phyloP scores from a whole-genome alignment of 1,284 basidiomycete species.

The Stygiomarasmius scandens region DNA sequence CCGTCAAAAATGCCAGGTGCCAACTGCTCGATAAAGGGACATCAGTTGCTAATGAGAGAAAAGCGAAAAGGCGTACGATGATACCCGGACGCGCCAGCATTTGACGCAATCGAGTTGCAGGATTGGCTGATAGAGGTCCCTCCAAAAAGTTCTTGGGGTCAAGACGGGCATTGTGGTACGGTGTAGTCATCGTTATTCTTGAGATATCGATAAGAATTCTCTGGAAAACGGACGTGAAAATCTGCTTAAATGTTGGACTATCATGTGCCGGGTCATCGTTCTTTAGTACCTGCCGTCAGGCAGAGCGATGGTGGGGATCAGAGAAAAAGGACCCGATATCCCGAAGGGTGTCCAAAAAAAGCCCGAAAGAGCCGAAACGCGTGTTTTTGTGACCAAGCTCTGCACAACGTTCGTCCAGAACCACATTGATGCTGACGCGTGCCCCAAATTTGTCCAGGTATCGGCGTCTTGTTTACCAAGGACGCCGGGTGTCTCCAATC shows the following conservation, averaged over 20 bases:
- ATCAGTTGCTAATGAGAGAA: background rate
- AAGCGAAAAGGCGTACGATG: conserved; percentile 50
- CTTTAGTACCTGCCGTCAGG: background rate
- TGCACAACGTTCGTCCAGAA: too few species aligned
- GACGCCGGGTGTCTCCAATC: too few species aligned
- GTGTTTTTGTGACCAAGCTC: too few species aligned
- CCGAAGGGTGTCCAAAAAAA: background rate
- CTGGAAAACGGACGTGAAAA: background rate
- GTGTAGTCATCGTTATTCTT: background rate
- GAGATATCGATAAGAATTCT: background rate
- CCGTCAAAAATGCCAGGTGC: conserved; percentile 67
- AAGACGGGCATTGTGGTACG: conserved; percentile 59
- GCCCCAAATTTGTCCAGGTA: too few species aligned
- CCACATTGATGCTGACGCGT: too few species aligned
- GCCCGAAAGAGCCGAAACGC: background rate
- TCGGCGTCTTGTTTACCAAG: too few species aligned
- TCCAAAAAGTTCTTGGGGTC: conserved; percentile 71
- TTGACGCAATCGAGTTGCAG: conserved; percentile 72
- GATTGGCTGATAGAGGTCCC: conserved; percentile 65
- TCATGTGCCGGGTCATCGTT: background rate
- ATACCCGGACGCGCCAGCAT: conserved; percentile 77
- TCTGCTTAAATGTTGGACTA: background rate
- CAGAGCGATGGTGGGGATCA: background rate
- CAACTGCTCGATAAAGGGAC: conserved; percentile 22
- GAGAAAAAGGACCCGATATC: background rate